Evolutionary conservation across 768 basidiomycete species (phyloP).

Genomic region (Pholiota microspora): DNA sequence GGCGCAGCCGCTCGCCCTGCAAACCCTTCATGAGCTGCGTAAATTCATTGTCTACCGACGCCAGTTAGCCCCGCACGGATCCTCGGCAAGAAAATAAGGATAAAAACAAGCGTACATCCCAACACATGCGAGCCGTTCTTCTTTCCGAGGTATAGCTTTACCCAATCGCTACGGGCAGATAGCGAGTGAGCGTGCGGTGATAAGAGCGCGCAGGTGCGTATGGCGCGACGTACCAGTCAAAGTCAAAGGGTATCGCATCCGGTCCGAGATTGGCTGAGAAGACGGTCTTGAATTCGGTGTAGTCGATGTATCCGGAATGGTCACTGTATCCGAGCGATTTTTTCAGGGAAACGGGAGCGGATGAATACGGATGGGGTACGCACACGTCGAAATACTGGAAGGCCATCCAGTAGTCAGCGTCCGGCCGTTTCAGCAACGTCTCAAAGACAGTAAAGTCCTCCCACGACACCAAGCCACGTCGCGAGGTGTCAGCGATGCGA

Average conservation of each 20-base stretch:
- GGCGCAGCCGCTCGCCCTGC: conserved; percentile 95
- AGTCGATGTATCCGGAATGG: conserved; percentile 88
- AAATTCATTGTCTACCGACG: conserved; percentile 81
- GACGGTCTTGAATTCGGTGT: conserved; percentile 93
- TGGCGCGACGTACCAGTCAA: conserved; percentile 61
- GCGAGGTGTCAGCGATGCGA: conserved; percentile 79
- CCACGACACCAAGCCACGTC: conserved; percentile 81
- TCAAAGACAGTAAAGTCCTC: conserved; percentile 97
- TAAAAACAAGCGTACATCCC: conserved; percentile 69
- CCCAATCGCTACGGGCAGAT: conserved; percentile 72
- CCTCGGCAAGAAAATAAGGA: too few species aligned
- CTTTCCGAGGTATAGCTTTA: conserved; percentile 93
- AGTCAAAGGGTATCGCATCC: conserved; percentile 90
- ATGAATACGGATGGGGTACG: conserved; percentile 29
- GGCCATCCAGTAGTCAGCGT: conserved; percentile 96
- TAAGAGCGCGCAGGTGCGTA: background rate
- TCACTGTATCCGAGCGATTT: conserved; percentile 48
- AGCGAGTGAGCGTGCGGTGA: background rate
- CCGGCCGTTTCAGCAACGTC: conserved; percentile 88
- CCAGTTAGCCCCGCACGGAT: background rate
- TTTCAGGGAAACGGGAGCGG: background rate
- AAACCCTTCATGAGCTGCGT: conserved; percentile 98
- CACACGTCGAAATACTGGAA: conserved; percentile 96
- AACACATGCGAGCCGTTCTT: conserved; percentile 88
- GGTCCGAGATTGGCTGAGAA: conserved; percentile 77